phyloP scores from a whole-genome alignment of 805 yeast species.

The Trichomonascus vanleenenianus region DNA sequence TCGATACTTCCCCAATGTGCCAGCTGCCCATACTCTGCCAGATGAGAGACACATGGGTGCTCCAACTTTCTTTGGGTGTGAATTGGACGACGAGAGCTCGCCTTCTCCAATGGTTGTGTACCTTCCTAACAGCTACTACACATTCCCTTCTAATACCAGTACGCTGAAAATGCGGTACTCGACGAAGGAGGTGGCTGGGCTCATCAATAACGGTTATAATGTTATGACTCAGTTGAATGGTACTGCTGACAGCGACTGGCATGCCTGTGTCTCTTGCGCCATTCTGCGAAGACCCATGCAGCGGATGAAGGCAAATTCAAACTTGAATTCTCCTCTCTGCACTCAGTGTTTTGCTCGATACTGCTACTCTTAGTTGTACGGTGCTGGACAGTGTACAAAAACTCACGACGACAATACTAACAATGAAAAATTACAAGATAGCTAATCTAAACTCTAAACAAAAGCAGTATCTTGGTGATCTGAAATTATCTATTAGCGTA shows the following conservation, averaged over 20 bases:
- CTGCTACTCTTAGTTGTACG: no score
- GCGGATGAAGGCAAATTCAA: conserved; percentile 37
- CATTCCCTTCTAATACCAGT: conserved; percentile 58
- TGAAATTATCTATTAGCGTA: no score
- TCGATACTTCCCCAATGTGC: neutral
- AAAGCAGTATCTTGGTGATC: no score
- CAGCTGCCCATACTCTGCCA: conserved; percentile 1
- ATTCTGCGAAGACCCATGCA: conserved; percentile 75
- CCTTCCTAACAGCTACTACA: conserved; percentile 62
- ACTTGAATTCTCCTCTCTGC: no score
- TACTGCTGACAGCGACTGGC: conserved; percentile 46
- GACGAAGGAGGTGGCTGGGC: conserved; percentile 46
- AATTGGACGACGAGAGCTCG: conserved; percentile 28
- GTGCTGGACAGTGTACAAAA: no score
- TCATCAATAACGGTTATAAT: conserved; percentile 74
- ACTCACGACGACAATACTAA: no score
- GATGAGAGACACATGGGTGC: conserved; percentile 24
- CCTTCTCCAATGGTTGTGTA: conserved; percentile 69
- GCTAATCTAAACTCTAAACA: no score
- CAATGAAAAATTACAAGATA: no score
- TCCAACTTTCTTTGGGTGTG: conserved; percentile 82
- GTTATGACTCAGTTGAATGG: conserved; percentile 60
- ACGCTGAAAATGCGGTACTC: conserved; percentile 61
- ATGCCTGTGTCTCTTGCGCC: conserved; percentile 79
- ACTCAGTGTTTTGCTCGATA: no score